Conservation (phyloP, 495 filamentous ascomycete species). For the Hyaloscypha variabilis region DNA sequence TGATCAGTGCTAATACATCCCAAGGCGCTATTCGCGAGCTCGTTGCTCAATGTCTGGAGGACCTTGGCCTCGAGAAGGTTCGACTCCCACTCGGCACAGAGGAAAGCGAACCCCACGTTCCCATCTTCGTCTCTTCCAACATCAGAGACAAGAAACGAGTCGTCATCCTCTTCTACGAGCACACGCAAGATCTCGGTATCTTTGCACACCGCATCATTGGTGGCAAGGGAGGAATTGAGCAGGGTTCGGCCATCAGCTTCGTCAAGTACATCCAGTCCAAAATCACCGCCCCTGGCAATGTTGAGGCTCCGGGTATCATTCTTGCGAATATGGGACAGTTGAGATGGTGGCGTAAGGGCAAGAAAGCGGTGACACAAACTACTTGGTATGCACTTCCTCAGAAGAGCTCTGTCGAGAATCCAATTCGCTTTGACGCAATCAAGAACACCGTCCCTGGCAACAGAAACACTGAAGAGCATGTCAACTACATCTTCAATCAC, state of each 20-base stretch:
- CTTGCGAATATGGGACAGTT: conserved; percentile 75
- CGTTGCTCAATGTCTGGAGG: conserved; percentile 60
- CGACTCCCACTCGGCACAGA: conserved; percentile 57
- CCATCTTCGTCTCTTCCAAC: conserved; percentile 65
- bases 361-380: conserved; percentile 53
- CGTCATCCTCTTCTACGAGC: conserved; percentile 75
- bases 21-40: conserved; percentile 65
- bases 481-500: conserved; percentile 63
- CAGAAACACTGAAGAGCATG: conserved; percentile 52
- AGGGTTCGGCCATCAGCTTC: conserved; percentile 66
- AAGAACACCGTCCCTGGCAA: conserved; percentile 64
- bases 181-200: conserved; percentile 70
- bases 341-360: conserved; percentile 63
- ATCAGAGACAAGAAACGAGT: conserved; percentile 62
- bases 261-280: conserved; percentile 50
- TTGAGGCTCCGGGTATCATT: conserved; percentile 52
- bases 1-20: conserved; percentile 2
- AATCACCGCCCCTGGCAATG: conserved; percentile 35
- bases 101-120: conserved; percentile 57
- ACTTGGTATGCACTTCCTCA: conserved; percentile 58
- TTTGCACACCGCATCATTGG: conserved; percentile 69
- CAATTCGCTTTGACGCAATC: conserved; percentile 36
- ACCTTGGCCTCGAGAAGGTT: conserved; percentile 55
- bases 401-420: conserved; percentile 51
- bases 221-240: conserved; percentile 59